phyloP scores from a whole-genome alignment of 148 eudicot species.

The Amaranthus palmeri region DNA sequence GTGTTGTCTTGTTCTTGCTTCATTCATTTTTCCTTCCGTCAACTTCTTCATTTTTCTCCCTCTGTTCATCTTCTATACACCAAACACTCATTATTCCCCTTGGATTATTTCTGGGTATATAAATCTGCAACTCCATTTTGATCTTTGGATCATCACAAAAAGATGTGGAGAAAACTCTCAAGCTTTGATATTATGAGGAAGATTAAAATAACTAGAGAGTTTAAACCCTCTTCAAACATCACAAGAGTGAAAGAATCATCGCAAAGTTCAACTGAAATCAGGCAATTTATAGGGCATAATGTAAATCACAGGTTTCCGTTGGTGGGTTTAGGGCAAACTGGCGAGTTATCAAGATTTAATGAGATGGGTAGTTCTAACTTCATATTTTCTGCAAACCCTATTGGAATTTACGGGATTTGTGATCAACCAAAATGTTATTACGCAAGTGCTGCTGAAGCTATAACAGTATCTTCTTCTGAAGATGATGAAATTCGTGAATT shows the following conservation, averaged over 20 bases:
- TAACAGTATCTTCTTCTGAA: constrained; percentile 48
- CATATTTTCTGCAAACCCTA: constrained; percentile 27
- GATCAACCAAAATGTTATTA: constrained; percentile 30
- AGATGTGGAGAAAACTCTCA: constrained; percentile 35
- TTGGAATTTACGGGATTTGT: constrained; percentile 20
- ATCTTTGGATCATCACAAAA: constrained; percentile 6
- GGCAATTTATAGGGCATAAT: constrained; percentile 9
- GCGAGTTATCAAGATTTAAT: constrained; percentile 11
- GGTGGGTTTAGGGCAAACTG: constrained; percentile 16
- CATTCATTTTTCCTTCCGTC: no score
- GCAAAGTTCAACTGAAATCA: constrained; percentile 7
- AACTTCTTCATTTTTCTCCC: no score
- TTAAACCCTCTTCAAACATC: constrained; percentile 10
- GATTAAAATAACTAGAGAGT: constrained; percentile 16
- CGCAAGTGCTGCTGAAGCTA: constrained; percentile 61
- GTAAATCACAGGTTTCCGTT: constrained; percentile 8
- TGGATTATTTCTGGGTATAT: neutral
- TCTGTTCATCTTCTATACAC: no score
- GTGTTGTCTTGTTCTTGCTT: no score
- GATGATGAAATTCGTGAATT: constrained; percentile 74
- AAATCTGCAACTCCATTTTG: neutral
- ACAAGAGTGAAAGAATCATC: constrained; percentile 5
- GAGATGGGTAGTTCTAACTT: constrained; percentile 21
- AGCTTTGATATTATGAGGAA: constrained; percentile 29
- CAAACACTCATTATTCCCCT: neutral